Evolutionary conservation across 352 stramenopile species (phyloP).

Genomic region (Pythium phragmitis): DNA sequence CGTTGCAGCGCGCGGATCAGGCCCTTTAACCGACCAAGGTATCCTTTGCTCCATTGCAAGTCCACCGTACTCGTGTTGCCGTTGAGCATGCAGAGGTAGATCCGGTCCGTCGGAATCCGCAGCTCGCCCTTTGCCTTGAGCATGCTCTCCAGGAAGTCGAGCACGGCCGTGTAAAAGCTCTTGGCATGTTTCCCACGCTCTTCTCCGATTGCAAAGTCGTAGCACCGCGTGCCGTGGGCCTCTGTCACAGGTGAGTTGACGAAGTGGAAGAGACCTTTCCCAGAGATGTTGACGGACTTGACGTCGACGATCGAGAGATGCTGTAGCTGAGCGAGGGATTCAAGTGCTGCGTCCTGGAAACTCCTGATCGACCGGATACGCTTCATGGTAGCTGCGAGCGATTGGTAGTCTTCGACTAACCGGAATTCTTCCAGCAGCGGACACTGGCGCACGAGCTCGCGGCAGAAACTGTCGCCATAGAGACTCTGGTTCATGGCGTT

Average conservation of each 20-base stretch:
- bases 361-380: conserved; percentile 2
- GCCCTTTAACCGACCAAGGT: not conserved
- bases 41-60: not conserved
- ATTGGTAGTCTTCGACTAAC: conserved; percentile 4
- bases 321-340: not conserved
- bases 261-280: conserved; percentile 8
- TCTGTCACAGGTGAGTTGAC: not conserved
- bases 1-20: not conserved
- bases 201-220: conserved; percentile 5
- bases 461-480: conserved; percentile 13
- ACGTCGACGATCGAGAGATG: conserved; percentile 1
- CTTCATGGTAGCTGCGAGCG: not conserved
- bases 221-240: not conserved
- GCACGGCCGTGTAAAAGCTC: conserved; percentile 5
- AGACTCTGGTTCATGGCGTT: conserved; percentile 16
- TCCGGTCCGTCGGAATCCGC: not conserved
- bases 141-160: conserved; percentile 1
- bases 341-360: conserved; percentile 5
- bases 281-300: conserved; percentile 13
- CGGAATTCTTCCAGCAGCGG: conserved; percentile 9
- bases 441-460: conserved; percentile 8
- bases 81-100: conserved; percentile 5
- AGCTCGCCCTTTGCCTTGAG: not conserved
- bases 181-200: not conserved
- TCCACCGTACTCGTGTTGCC: conserved; percentile 1